phyloP scores from a whole-genome alignment of 768 basidiomycete genomes.

The Termitomyces bulborhizus region DNA sequence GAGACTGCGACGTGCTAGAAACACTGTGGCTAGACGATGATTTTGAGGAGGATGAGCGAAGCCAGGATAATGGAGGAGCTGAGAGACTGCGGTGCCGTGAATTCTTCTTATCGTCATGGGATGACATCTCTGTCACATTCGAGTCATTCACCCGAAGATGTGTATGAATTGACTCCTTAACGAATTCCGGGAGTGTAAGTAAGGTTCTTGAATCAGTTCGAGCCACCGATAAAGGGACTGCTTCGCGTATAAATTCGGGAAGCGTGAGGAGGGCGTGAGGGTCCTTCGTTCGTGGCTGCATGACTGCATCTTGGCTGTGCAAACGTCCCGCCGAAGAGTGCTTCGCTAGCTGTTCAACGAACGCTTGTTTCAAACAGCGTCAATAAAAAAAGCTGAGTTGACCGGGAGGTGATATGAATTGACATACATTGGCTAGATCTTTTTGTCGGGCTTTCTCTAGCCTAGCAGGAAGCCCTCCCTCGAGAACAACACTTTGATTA shows the following conservation, averaged over 20 bases:
- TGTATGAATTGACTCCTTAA: slow-evolving; percentile 40
- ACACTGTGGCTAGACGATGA: slow-evolving; percentile 6
- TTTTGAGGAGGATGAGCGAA: slow-evolving; percentile 32
- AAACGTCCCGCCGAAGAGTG: slow-evolving; percentile 73
- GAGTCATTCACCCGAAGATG: slow-evolving; percentile 14
- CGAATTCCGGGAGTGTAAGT: slow-evolving; percentile 54
- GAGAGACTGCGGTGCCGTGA: slow-evolving; percentile 48
- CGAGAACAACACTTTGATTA: slow-evolving; percentile 66
- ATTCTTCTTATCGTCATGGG: slow-evolving; percentile 24
- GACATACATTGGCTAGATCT: slow-evolving; percentile 57
- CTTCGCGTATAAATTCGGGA: slow-evolving; percentile 60
- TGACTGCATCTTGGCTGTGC: slow-evolving; percentile 72
- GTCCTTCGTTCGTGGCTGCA: slow-evolving; percentile 38
- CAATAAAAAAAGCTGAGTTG: background rate
- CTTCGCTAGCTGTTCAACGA: slow-evolving; percentile 66
- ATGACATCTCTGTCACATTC: slow-evolving; percentile 9
- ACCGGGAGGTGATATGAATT: background rate
- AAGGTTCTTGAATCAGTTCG: slow-evolving; percentile 39
- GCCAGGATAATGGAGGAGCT: slow-evolving; percentile 56
- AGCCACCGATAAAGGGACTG: slow-evolving; percentile 30
- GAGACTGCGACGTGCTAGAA: slow-evolving; percentile 10
- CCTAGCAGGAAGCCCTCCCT: slow-evolving; percentile 49
- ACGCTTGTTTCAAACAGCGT: slow-evolving; percentile 53
- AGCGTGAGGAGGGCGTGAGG: slow-evolving; percentile 49
- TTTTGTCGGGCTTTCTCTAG: slow-evolving; percentile 51